Evolutionary conservation across 768 basidiomycete species (phyloP), one percentile per base, ranked within the genome.

Genomic region (Leccinum subgranulosum): DNA sequence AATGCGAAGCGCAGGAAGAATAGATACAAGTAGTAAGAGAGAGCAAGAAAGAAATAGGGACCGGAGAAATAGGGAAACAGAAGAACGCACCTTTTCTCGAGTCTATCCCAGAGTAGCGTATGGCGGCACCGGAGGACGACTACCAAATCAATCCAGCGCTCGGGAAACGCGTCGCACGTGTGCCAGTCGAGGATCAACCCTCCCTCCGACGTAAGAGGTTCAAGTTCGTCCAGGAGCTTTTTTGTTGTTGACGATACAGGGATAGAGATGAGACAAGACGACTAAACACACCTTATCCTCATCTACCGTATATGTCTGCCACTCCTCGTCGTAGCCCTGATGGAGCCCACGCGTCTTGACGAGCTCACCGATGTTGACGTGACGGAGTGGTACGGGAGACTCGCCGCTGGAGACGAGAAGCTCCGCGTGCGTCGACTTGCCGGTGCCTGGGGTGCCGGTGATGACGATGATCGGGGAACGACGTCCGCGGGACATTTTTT

Each of bases 71-170:
- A 31, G 4, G 31, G 17, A 39, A 15, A 7, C 4, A 29, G 15
- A 6, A n/a, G 19, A 10, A 47, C 56, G 60, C 53, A 94, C 97
- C 97, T 80, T 70, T 87, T 86, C 75, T 98, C 95, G 17, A 98
- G 77, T 34, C 97, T 83, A 12, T 91, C 85, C 92, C 97, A 98
- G 28, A 99, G 74, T 57, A 81, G 75, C 4, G 87, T 81, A 70
- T 98, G 96, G 67, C 97, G 80, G 65, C 95, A 98, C 11, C 88
- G 84, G 8, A 98, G 76, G 33, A 98, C 94, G 39, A 98, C 86
- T 49, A 97, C 94, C 29, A 98, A 81, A 74, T 99, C 97, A 23
- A 90, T 80, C 97, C 97, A 98, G 56, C 96, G 84, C 73, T 99
- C 94, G 0, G 97, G 97, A 64, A 95, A 99, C 34, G 86, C 73